Evolutionary conservation across 73 alveolate genomes (phyloP).

Genomic region (Paramecium primaurelia): DNA sequence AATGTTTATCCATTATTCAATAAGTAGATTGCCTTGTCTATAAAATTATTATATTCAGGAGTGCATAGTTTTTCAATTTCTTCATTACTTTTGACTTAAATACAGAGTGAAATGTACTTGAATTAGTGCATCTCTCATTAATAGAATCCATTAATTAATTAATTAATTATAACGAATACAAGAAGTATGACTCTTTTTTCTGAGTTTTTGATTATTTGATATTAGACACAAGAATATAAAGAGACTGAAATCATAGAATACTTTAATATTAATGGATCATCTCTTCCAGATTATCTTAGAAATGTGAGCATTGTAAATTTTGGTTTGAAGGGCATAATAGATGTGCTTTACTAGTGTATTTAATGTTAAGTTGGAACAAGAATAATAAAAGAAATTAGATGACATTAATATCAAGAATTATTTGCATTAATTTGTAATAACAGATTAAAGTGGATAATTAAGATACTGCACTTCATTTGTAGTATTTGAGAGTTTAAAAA

Average conservation of each 20-base stretch:
- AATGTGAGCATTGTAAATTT: neutral
- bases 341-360: neutral
- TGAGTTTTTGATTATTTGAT: neutral
- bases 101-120: neutral
- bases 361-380: neutral
- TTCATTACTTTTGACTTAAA: neutral
- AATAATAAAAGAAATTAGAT: neutral
- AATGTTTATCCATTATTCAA: slow-evolving; percentile 6
- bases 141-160: neutral
- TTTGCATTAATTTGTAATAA: neutral
- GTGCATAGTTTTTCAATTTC: neutral
- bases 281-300: neutral
- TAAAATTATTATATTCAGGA: slow-evolving; percentile 6
- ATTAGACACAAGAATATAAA: neutral
- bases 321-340: neutral
- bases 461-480: neutral
- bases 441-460: neutral
- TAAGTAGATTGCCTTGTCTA: neutral
- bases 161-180: slow-evolving; percentile 33
- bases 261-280: neutral
- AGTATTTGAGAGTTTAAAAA: neutral
- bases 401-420: slow-evolving; percentile 24
- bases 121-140: slow-evolving; percentile 15
- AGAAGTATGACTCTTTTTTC: neutral
- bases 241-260: neutral